A percentile compares a stretch with the other conserved stretches of the same genome.
Conservation (phyloP, 202 grass and related monocot species). For the Zoysia matrella region DNA sequence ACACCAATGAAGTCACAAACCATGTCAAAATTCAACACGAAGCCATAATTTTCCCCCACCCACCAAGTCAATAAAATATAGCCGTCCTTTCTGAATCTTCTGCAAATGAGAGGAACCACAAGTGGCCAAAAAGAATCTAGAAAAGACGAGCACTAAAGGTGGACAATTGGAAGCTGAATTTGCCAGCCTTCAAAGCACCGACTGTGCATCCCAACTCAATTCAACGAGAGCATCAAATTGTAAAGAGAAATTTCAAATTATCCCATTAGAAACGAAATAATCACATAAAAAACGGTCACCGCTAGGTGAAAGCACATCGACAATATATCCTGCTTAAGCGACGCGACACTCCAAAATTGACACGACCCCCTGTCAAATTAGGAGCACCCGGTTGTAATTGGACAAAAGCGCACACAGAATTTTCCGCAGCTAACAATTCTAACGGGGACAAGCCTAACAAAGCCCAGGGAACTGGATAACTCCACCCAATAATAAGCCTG, state of each 20-base stretch:
- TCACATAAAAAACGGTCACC: background rate
- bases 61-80: conserved; percentile 22
- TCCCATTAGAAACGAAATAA: background rate
- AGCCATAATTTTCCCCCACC: background rate
- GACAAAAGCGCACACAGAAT: background rate
- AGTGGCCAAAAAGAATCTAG: background rate
- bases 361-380: background rate
- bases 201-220: background rate
- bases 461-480: conserved; percentile 34
- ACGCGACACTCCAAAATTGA: background rate
- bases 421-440: background rate
- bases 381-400: background rate
- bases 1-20: conserved; percentile 21
- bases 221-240: conserved; percentile 28
- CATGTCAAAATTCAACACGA: conserved; percentile 32
- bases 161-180: conserved; percentile 9
- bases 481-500: background rate
- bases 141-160: conserved; percentile 25
- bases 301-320: background rate
- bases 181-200: conserved; percentile 13
- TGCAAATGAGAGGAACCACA: background rate
- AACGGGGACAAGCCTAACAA: conserved; percentile 38
- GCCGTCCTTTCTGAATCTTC: background rate
- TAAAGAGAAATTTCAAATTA: background rate
- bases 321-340: background rate